Base-by-base conservation (phyloP, 176 grass and related monocot species). In the Oropetium thomaeum region DNA sequence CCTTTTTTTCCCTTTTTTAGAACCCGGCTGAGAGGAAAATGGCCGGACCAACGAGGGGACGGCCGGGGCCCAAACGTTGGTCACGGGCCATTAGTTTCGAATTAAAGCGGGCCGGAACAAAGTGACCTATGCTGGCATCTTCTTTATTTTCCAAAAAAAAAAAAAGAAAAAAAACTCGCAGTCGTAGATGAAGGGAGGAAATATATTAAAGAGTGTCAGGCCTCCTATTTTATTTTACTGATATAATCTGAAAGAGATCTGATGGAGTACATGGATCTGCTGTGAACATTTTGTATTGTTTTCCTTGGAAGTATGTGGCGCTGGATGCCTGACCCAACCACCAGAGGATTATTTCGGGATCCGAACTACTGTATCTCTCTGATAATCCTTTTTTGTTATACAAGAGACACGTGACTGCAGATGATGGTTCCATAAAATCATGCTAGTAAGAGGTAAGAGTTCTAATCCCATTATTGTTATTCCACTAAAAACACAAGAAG, bases 331-430 rank as follows among this genome's bases (percentile, higher is more conserved):
- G 38, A 67, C 39, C 39, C 22, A 43, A 16, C 11, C 8, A 27
- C 27, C 11, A 43, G 55, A 58, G 37, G 63, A 66, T 66, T 65
- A 40, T 67, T 67, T 44, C 13, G 65, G 65, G 65, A 67, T 67
- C 39, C 13, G 65, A 44, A 28, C 28, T 43, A 26, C 23, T n/a
- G n/a, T n/a, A n/a, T n/a, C n/a, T n/a, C 39, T 26, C 13, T 28
- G 65, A 22, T 16, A 29, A 44, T 42, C 64, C 35, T 26, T 66
- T 41, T 26, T 26, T 66, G 25, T 26, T 66, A 26, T 41, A 66
- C 4, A 3, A 8, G 62, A 25, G 2, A 16, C 64, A 67, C 23
- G 38, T 67, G 64, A 67, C 38, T 27, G 38, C 25, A 26, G 65
- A 28, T 22, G 35, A 4, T 39, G 34, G 34, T 11, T 39, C 22